These are phyloP conservation scores for Metschnikowia arizonensis DNA, from an alignment of 805 yeast genomes.

Conservation along the genomic window DNA sequence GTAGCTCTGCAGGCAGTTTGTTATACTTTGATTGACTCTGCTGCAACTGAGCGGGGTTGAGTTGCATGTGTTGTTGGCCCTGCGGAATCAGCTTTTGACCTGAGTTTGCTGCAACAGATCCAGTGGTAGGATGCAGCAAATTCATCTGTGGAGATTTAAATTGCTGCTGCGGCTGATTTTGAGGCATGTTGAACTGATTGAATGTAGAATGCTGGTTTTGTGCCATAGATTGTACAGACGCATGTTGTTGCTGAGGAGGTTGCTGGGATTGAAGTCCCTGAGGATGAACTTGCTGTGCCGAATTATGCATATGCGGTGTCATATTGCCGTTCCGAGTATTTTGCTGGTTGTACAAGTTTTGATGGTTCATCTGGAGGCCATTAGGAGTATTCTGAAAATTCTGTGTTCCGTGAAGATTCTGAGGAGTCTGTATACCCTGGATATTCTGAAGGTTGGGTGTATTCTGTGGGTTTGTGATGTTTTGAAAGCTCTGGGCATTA, in stretches of 20 bases:
- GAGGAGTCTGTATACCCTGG: slow-evolving; percentile 3
- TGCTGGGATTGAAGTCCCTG: slow-evolving; percentile 3
- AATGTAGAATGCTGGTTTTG: slow-evolving; percentile 4
- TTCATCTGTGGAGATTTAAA: slow-evolving; percentile 9
- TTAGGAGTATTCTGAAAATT: slow-evolving; percentile 1
- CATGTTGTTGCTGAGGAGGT: slow-evolving; percentile 11
- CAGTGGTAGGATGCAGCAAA: slow-evolving; percentile 5
- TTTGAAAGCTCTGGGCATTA: slow-evolving; percentile 2
- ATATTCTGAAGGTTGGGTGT: slow-evolving; percentile 1
- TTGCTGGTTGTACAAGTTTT: not conserved
- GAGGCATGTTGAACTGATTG: slow-evolving; percentile 5
- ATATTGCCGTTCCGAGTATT: slow-evolving; percentile 1
- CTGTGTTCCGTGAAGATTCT: not conserved
- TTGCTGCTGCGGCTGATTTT: slow-evolving; percentile 6
- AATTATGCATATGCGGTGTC: slow-evolving; percentile 1
- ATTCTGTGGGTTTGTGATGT: not conserved
- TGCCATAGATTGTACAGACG: slow-evolving; percentile 2
- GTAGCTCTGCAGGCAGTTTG: slow-evolving; percentile 9
- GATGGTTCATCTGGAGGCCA: slow-evolving; percentile 1
- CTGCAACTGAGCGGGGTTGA: slow-evolving; percentile 4
- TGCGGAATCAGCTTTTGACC: slow-evolving; percentile 3
- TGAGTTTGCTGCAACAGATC: slow-evolving; percentile 3
- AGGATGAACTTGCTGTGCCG: slow-evolving; percentile 7
- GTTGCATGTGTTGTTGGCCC: slow-evolving; percentile 5
- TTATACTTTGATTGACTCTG: not conserved